These are phyloP conservation scores for Cerrena zonata DNA, from an alignment of 1,284 basidiomycete species.

Conservation along the genomic window DNA sequence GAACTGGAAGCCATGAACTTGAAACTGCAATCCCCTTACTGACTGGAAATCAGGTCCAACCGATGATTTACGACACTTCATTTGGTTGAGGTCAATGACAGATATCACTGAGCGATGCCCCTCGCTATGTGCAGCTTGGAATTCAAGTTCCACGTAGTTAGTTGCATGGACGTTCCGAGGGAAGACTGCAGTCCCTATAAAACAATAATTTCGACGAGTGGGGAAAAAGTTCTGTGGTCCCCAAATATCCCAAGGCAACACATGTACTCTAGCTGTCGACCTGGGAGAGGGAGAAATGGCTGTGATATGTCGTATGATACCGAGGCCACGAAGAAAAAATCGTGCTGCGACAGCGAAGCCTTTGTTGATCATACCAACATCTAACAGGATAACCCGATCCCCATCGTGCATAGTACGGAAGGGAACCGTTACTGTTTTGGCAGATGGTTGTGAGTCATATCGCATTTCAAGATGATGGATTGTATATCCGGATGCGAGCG, in stretches of 20 bases:
- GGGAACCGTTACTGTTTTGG: conserved; percentile 32
- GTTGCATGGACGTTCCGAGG: conserved; percentile 56
- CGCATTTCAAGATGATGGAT: conserved; percentile 31
- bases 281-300: not conserved
- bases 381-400: too few relatives aligned
- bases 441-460: conserved; percentile 45
- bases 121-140: not conserved
- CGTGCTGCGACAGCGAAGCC: conserved; percentile 33
- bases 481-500: not conserved
- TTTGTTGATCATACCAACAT: too few relatives aligned
- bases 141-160: conserved; percentile 29
- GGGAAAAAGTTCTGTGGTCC: conserved; percentile 39
- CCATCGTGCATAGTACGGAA: too few relatives aligned
- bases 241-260: conserved; percentile 49
- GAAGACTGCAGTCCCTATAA: too few relatives aligned
- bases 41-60: conserved; percentile 12
- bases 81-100: conserved; percentile 48
- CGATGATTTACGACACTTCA: conserved; percentile 31
- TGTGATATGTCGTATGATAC: not conserved
- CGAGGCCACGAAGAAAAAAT: conserved; percentile 42
- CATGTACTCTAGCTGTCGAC: not conserved
- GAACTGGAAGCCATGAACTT: conserved; percentile 26
- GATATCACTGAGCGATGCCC: conserved; percentile 12
- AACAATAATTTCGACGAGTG: conserved; percentile 28
- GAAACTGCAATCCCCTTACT: not conserved